Percentiles rank a stretch among this genome's conserved stretches.
Conservation (phyloP, 306 rosid species). For the Abrus pulchellus region DNA sequence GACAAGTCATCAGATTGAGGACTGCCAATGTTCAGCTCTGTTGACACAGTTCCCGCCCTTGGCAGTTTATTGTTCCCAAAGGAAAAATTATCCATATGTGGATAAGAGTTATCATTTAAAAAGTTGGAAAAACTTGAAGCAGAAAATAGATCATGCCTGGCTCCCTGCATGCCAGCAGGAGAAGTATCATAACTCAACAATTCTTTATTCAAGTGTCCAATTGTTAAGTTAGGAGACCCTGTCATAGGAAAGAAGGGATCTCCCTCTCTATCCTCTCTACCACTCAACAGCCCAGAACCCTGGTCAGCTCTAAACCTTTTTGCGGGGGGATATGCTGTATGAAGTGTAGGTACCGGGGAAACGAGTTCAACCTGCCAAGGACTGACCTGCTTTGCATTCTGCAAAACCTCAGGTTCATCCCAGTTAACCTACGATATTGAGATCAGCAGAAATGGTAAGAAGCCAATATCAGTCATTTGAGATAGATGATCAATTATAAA, state of each 20-base stretch:
- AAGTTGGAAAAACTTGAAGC: slow-evolving; percentile 54
- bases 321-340: slow-evolving; percentile 46
- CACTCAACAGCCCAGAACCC: slow-evolving; percentile 44
- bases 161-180: slow-evolving; percentile 99
- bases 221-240: slow-evolving; percentile 56
- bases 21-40: slow-evolving; percentile 70
- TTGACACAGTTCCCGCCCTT: slow-evolving; percentile 51
- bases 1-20: slow-evolving; percentile 65
- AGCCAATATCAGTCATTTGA: slow-evolving; percentile 37
- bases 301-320: slow-evolving; percentile 60
- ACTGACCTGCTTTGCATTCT: slow-evolving; percentile 65
- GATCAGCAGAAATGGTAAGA: slow-evolving; percentile 9
- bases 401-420: slow-evolving; percentile 80
- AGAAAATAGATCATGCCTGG: slow-evolving; percentile 81
- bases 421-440: slow-evolving; percentile 65
- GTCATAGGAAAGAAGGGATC: slow-evolving; percentile 48
- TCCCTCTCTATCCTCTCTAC: slow-evolving; percentile 47
- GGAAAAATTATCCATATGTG: slow-evolving; percentile 47
- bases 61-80: slow-evolving; percentile 52
- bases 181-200: slow-evolving; percentile 60
- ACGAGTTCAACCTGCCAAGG: slow-evolving; percentile 82
- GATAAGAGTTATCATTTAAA: slow-evolving; percentile 42
- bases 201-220: slow-evolving; percentile 56
- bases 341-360: slow-evolving; percentile 52
- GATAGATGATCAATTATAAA: neutral